Conservation (phyloP, 768 basidiomycete species). For the Piloderma croceum region DNA sequence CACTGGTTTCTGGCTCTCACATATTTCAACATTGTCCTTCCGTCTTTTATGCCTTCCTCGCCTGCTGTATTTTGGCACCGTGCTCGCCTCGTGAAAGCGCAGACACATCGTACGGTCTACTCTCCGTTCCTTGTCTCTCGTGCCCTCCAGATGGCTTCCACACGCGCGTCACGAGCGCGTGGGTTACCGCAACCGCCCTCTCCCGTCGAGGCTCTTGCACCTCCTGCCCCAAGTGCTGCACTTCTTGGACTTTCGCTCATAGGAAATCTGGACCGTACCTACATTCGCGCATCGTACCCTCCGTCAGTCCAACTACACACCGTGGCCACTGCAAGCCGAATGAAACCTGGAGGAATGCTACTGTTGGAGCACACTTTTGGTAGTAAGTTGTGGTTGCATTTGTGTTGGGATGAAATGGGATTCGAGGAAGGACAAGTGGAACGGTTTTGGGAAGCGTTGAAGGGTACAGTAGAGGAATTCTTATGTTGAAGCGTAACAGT, state of each 20-base stretch:
- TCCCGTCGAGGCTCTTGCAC: slow-evolving; percentile 4
- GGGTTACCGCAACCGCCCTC: slow-evolving; percentile 6
- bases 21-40: slow-evolving; percentile 16
- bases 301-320: slow-evolving; percentile 4
- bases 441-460: slow-evolving; percentile 10
- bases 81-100: slow-evolving; percentile 10
- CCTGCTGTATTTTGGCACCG: slow-evolving; percentile 16
- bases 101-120: slow-evolving; percentile 11
- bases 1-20: slow-evolving; percentile 18
- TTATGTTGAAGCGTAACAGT: no score
- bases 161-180: slow-evolving; percentile 10
- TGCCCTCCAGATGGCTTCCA: slow-evolving; percentile 10
- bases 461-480: no score
- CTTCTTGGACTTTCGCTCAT: slow-evolving; percentile 9
- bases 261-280: slow-evolving; percentile 6
- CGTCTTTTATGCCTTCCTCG: slow-evolving; percentile 12
- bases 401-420: slow-evolving; percentile 9
- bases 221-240: slow-evolving; percentile 1
- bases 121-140: slow-evolving; percentile 14
- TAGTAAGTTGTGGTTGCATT: not conserved
- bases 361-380: slow-evolving; percentile 2
- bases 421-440: slow-evolving; percentile 6
- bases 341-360: slow-evolving; percentile 7
- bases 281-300: slow-evolving; percentile 3
- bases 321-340: slow-evolving; percentile 4